A percentile compares a stretch with the other conserved stretches of the same genome.
Evolutionary conservation across 305 asterid species (phyloP).

Genomic region (Fraxinus ornus): DNA sequence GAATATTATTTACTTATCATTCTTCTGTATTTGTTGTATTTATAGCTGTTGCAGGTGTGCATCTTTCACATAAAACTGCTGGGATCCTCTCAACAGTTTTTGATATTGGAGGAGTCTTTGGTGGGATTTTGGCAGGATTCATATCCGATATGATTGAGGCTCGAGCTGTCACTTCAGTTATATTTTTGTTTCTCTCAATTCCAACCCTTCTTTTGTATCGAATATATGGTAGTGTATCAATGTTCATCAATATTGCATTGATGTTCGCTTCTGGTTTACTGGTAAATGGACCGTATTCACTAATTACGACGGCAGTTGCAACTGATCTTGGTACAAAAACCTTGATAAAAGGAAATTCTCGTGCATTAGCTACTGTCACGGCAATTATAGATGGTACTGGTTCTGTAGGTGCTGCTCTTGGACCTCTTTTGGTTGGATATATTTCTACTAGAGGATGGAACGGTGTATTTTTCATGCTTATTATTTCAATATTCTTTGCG

Average conservation of each 20-base stretch:
- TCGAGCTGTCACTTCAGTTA: constrained; percentile 70
- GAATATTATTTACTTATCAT: neutral
- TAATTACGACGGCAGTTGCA: constrained; percentile 95
- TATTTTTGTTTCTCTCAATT: constrained; percentile 61
- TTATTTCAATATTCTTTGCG: constrained; percentile 56
- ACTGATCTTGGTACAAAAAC: constrained; percentile 92
- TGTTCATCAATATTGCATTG: constrained; percentile 49
- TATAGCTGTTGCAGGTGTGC: constrained; percentile 81
- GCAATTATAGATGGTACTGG: constrained; percentile 98
- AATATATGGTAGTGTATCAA: constrained; percentile 70
- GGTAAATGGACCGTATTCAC: constrained; percentile 87
- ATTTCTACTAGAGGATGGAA: constrained; percentile 93
- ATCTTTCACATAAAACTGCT: constrained; percentile 68
- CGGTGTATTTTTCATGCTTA: constrained; percentile 77
- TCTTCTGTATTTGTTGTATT: constrained; percentile 18
- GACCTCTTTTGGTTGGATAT: constrained; percentile 94
- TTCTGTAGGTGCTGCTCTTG: constrained; percentile 89
- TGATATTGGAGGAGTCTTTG: constrained; percentile 80
- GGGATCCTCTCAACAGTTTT: constrained; percentile 82
- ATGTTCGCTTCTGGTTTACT: constrained; percentile 79
- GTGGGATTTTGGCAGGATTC: constrained; percentile 80
- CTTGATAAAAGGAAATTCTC: constrained; percentile 58
- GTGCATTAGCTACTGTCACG: constrained; percentile 83
- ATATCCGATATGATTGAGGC: constrained; percentile 79
- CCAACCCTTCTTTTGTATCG: constrained; percentile 76